phyloP scores from a whole-genome alignment of 2,329 filamentous ascomycete genomes.

The Aspergillus puulaauensis region DNA sequence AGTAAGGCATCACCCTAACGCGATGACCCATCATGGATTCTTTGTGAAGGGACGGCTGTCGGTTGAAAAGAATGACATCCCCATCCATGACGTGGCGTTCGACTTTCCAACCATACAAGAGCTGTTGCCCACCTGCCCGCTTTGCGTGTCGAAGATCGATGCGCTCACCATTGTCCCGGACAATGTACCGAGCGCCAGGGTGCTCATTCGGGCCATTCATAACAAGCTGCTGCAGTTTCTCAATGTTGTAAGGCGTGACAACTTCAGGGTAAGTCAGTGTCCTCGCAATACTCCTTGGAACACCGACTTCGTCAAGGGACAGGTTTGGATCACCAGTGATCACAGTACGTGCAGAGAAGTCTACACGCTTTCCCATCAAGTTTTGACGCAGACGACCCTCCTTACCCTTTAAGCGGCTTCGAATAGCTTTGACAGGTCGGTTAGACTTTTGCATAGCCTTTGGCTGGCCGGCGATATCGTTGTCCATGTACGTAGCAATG shows the following conservation, averaged over 20 bases:
- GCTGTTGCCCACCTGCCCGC: slow-evolving; percentile 72
- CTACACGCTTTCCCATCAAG: slow-evolving; percentile 99
- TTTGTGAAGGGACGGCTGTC: slow-evolving; percentile 97
- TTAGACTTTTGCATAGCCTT: slow-evolving; percentile 96
- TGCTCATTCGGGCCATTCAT: slow-evolving; percentile 93
- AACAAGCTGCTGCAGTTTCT: slow-evolving; percentile 83
- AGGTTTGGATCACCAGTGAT: slow-evolving; percentile 98
- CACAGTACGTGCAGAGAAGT: slow-evolving; percentile 98
- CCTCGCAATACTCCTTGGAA: slow-evolving; percentile 87
- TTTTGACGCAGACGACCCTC: slow-evolving; percentile 97
- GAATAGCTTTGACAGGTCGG: slow-evolving; percentile 92
- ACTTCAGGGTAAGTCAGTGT: slow-evolving; percentile 96
- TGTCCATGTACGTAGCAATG: slow-evolving; percentile 99
- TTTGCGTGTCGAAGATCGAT: slow-evolving; percentile 95
- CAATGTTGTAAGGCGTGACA: slow-evolving; percentile 96
- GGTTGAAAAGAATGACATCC: slow-evolving; percentile 99
- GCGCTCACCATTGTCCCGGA: slow-evolving; percentile 86
- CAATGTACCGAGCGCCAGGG: slow-evolving; percentile 94
- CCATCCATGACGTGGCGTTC: slow-evolving; percentile 95
- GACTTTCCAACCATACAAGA: slow-evolving; percentile 98
- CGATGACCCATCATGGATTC: slow-evolving; percentile 99
- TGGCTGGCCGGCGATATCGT: slow-evolving; percentile 93
- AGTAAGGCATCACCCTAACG: slow-evolving; percentile 97
- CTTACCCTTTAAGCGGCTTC: slow-evolving; percentile 97
- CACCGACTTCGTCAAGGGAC: slow-evolving; percentile 94